Conservation (phyloP, 345 rosid genomes). For the Rubroshorea leprosula region DNA sequence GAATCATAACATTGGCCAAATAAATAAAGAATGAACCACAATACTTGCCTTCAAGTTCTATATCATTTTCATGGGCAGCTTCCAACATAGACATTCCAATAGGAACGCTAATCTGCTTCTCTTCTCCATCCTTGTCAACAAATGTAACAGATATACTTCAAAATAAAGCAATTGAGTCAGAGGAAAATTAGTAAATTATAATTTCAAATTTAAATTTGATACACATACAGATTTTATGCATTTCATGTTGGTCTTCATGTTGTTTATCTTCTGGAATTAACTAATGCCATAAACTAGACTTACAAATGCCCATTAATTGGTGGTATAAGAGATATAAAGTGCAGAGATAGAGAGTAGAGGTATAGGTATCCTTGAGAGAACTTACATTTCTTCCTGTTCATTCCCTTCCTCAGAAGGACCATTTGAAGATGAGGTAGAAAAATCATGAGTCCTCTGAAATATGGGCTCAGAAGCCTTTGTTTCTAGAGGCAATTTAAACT, state of each 20-base stretch:
- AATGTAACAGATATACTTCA: slow-evolving; percentile 81
- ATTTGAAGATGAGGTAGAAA: slow-evolving; percentile 35
- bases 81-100: slow-evolving; percentile 82
- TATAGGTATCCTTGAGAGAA: not conserved
- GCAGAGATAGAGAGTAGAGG: not conserved
- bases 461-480: slow-evolving; percentile 30
- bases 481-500: slow-evolving; percentile 34
- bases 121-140: slow-evolving; percentile 92
- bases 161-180: too few relatives aligned
- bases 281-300: not conserved
- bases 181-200: too few relatives aligned
- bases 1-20: too few relatives aligned
- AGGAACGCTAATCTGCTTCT: slow-evolving; percentile 58
- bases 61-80: slow-evolving; percentile 93
- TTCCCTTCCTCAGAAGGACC: slow-evolving; percentile 22
- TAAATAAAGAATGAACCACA: not conserved
- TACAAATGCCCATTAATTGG: not conserved
- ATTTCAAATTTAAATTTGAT: too few relatives aligned
- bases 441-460: slow-evolving; percentile 26
- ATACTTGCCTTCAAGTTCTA: slow-evolving; percentile 50
- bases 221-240: not conserved
- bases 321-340: not conserved
- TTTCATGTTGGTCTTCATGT: not conserved
- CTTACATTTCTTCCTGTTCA: slow-evolving; percentile 55
- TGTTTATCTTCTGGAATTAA: not conserved